Conservation (phyloP, 2,329 filamentous ascomycete species). For the Neoscytalidium dimidiatum region DNA sequence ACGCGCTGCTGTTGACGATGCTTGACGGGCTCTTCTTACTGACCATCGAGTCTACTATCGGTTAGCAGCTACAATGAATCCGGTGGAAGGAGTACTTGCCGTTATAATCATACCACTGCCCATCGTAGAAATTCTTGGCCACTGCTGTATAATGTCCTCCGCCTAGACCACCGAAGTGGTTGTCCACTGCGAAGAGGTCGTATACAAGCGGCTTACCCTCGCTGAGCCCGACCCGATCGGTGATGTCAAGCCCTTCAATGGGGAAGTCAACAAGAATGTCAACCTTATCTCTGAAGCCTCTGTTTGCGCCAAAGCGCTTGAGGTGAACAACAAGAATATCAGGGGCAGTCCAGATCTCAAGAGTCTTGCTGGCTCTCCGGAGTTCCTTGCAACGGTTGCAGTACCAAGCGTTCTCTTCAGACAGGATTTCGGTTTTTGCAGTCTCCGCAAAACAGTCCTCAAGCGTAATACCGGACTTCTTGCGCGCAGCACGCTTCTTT, state of each 20-base stretch:
- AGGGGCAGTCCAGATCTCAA: slow-evolving; percentile 94
- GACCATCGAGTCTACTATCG: slow-evolving; percentile 69
- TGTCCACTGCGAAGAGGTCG: slow-evolving; percentile 93
- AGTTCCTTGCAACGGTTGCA: slow-evolving; percentile 95
- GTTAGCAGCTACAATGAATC: slow-evolving; percentile 43
- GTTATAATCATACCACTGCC: slow-evolving; percentile 95
- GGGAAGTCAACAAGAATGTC: slow-evolving; percentile 92
- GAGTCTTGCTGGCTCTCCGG: slow-evolving; percentile 89
- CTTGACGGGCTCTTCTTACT: slow-evolving; percentile 60
- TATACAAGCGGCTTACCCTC: slow-evolving; percentile 84
- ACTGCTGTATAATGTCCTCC: slow-evolving; percentile 96
- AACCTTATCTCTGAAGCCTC: slow-evolving; percentile 83
- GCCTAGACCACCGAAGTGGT: slow-evolving; percentile 89
- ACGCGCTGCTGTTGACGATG: slow-evolving; percentile 76
- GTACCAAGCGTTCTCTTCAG: slow-evolving; percentile 96
- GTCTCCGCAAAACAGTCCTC: slow-evolving; percentile 94
- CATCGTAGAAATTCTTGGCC: slow-evolving; percentile 88
- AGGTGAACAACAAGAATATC: slow-evolving; percentile 94
- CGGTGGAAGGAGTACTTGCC: slow-evolving; percentile 60
- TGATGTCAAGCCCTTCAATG: slow-evolving; percentile 81
- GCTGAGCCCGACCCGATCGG: slow-evolving; percentile 73
- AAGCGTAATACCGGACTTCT: slow-evolving; percentile 75
- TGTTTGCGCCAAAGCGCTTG: slow-evolving; percentile 88
- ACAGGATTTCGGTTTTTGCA: slow-evolving; percentile 88
- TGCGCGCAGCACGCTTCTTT: slow-evolving; percentile 64